phyloP scores from a whole-genome alignment of 305 asterid species.

The Solanum hybrid region DNA sequence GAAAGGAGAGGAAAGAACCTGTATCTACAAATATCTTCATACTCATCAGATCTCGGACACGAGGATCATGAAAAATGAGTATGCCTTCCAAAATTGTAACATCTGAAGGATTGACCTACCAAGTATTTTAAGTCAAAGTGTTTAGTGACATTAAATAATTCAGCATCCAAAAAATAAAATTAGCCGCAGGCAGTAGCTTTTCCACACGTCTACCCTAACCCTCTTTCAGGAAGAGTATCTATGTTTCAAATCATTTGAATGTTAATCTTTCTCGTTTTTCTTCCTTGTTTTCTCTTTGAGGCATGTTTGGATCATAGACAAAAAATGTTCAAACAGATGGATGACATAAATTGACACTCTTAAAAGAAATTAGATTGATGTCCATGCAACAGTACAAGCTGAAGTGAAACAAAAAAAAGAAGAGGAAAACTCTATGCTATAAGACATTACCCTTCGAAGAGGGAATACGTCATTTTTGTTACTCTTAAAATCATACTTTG shows the following conservation, averaged over 20 bases:
- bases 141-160: neutral
- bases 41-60: slow-evolving; percentile 79
- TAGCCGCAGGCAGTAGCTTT: neutral
- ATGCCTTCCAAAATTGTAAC: slow-evolving; percentile 95
- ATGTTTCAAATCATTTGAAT: neutral
- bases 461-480: slow-evolving; percentile 53
- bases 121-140: slow-evolving; percentile 4
- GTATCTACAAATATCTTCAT: slow-evolving; percentile 98
- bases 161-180: neutral
- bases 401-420: slow-evolving; percentile 19
- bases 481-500: slow-evolving; percentile 88
- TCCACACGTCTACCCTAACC: neutral
- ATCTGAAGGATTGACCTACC: slow-evolving; percentile 94
- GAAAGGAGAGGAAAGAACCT: slow-evolving; percentile 47
- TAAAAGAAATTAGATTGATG: neutral
- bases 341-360: neutral
- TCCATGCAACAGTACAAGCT: neutral
- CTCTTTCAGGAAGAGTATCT: neutral
- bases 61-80: slow-evolving; percentile 87
- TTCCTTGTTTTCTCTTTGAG: neutral
- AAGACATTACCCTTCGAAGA: slow-evolving; percentile 64
- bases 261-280: neutral
- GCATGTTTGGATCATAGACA: neutral
- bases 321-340: neutral
- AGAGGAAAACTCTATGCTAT: neutral